Evolutionary conservation across 192 early-diverging fungal genomes (phyloP).

Genomic region (Podila horticola): DNA sequence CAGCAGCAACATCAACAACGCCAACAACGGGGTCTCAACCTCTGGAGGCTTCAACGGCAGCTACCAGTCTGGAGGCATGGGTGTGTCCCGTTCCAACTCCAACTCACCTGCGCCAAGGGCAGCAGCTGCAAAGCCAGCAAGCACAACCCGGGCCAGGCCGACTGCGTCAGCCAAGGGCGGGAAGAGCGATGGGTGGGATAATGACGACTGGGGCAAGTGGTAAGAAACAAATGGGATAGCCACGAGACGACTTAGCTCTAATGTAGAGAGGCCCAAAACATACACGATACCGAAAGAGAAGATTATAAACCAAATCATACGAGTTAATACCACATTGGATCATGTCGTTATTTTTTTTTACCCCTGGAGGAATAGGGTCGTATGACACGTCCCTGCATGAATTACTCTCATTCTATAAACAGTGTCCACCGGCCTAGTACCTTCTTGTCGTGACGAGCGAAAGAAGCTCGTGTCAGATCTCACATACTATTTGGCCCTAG

Average conservation of each 20-base stretch:
- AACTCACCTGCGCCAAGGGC: slow-evolving; percentile 44
- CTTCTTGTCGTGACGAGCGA: too few relatives aligned
- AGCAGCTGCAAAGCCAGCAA: slow-evolving; percentile 20
- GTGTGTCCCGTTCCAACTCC: slow-evolving; percentile 38
- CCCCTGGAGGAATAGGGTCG: too few relatives aligned
- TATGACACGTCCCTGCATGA: too few relatives aligned
- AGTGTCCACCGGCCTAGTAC: too few relatives aligned
- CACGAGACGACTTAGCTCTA: neutral
- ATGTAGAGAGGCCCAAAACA: neutral
- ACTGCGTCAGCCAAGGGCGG: slow-evolving; percentile 16
- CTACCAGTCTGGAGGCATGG: slow-evolving; percentile 34
- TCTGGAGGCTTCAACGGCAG: slow-evolving; percentile 8
- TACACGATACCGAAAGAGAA: neutral
- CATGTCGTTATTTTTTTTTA: too few relatives aligned
- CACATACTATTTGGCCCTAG: too few relatives aligned
- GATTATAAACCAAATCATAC: too few relatives aligned
- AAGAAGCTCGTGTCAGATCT: too few relatives aligned
- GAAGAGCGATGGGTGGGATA: slow-evolving; percentile 52
- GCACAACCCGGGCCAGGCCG: slow-evolving; percentile 12
- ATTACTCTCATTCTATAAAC: too few relatives aligned
- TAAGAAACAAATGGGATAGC: slow-evolving; percentile 5
- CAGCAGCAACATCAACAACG: slow-evolving; percentile 5
- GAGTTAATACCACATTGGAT: too few relatives aligned
- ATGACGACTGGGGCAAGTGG: slow-evolving; percentile 50
- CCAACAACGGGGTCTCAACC: neutral